Conservation (phyloP, 257 asterid genomes). For the Plantago major region DNA sequence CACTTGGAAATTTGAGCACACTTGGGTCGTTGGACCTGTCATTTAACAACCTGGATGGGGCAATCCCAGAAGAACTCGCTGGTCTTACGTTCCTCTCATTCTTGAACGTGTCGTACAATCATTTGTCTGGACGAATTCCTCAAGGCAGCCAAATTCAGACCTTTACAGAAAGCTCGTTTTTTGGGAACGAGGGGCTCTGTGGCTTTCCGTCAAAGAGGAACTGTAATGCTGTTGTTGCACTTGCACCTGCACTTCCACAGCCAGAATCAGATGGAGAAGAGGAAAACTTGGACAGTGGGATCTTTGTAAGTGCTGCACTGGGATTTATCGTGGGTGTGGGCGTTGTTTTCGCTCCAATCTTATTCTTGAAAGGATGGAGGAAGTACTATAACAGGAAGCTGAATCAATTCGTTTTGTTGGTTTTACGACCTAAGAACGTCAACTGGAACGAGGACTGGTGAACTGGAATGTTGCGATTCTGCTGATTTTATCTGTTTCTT, state of each 20-base stretch:
- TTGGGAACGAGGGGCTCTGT: slow-evolving; percentile 19
- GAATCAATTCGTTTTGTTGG: slow-evolving; percentile 2
- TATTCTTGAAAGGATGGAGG: background rate
- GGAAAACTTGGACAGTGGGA: background rate
- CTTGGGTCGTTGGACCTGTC: slow-evolving; percentile 28
- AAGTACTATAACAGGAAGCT: background rate
- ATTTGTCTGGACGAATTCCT: slow-evolving; percentile 18
- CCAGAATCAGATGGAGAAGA: background rate
- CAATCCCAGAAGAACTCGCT: slow-evolving; percentile 12
- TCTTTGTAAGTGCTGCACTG: slow-evolving; percentile 5
- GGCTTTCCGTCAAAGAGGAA: slow-evolving; percentile 18
- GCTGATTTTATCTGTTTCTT: too few species aligned
- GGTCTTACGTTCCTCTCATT: slow-evolving; percentile 10
- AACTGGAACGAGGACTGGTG: slow-evolving; percentile 8
- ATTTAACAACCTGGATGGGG: slow-evolving; percentile 14
- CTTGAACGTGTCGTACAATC: slow-evolving; percentile 19
- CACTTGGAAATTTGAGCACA: slow-evolving; percentile 11
- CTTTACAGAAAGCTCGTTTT: slow-evolving; percentile 16
- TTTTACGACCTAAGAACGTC: background rate
- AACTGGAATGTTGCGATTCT: background rate
- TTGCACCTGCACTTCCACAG: background rate
- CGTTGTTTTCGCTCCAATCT: background rate
- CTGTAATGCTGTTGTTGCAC: slow-evolving; percentile 1
- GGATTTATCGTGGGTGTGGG: slow-evolving; percentile 7
- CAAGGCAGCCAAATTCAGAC: slow-evolving; percentile 8